Percentiles rank a stretch among this genome's conserved stretches.
phyloP scores from a whole-genome alignment of 768 basidiomycete species.

The Lactarius evosmus region DNA sequence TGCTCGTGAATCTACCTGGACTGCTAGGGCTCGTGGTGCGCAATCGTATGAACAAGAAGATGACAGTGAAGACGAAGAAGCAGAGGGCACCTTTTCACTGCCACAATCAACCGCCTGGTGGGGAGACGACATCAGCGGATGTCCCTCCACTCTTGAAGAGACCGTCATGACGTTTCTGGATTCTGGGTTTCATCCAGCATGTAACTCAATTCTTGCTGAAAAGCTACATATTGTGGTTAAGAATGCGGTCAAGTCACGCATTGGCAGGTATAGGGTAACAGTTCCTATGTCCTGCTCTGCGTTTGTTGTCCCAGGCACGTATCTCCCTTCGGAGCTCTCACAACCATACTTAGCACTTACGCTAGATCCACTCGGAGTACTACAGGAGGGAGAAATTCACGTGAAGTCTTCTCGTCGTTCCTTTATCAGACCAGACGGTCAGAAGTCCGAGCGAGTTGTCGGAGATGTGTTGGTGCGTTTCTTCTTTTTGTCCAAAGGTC shows the following conservation, averaged over 20 bases:
- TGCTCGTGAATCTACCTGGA: conserved; percentile 29
- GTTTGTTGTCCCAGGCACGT: conserved; percentile 56
- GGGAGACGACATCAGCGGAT: conserved; percentile 59
- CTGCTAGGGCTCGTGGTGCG: conserved; percentile 33
- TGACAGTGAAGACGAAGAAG: conserved; percentile 30
- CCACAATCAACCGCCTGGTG: conserved; percentile 64
- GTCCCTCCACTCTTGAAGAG: conserved; percentile 61
- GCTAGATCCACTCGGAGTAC: conserved; percentile 50
- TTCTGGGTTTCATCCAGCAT: conserved; percentile 53
- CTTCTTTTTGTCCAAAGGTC: not conserved
- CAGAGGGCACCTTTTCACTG: conserved; percentile 18
- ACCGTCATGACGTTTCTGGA: conserved; percentile 55
- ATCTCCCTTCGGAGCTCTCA: not conserved
- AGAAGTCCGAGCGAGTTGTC: conserved; percentile 46
- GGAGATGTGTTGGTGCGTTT: conserved; percentile 55
- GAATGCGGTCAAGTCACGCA: conserved; percentile 41
- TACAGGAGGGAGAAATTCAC: conserved; percentile 55
- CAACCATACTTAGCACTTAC: not conserved
- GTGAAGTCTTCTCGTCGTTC: conserved; percentile 48
- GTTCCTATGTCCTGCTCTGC: conserved; percentile 59
- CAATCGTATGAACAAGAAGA: conserved; percentile 28
- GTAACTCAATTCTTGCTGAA: conserved; percentile 47
- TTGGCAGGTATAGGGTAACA: conserved; percentile 45
- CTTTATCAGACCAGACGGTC: conserved; percentile 43
- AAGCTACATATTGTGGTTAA: conserved; percentile 52